A percentile compares a stretch with the other conserved stretches of the same genome.
Conservation (phyloP, 2,329 filamentous ascomycete species). For the Diaporthe destruens region DNA sequence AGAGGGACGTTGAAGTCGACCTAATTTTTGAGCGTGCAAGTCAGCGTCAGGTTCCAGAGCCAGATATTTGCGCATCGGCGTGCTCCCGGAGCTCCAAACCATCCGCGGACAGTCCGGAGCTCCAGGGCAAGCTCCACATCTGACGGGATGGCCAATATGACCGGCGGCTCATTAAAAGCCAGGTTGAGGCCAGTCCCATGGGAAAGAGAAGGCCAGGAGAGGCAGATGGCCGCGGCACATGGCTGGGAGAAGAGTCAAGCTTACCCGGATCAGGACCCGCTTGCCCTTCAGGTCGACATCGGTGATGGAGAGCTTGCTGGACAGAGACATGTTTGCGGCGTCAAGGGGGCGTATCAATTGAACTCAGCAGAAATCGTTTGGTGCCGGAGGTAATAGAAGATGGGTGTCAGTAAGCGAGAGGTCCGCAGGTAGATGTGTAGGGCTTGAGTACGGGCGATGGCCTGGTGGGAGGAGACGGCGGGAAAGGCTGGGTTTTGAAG, state of each 20-base stretch:
- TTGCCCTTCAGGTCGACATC: constrained; percentile 99
- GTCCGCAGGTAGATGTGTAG: constrained; percentile 21
- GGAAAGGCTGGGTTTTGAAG: constrained; percentile 27
- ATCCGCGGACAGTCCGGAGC: not conserved
- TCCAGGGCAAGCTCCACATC: not conserved
- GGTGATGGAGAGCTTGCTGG: constrained; percentile 96
- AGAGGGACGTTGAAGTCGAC: constrained; percentile 99
- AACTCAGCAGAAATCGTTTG: constrained; percentile 20
- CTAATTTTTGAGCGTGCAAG: constrained; percentile 58
- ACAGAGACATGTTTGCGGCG: constrained; percentile 85
- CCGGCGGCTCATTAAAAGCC: not conserved
- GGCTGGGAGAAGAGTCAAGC: constrained; percentile 51
- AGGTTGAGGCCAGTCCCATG: not conserved
- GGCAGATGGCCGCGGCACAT: not conserved
- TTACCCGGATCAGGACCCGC: constrained; percentile 95
- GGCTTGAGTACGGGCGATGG: constrained; percentile 21
- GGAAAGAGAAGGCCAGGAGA: not conserved
- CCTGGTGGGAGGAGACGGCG: constrained; percentile 43
- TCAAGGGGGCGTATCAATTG: constrained; percentile 43
- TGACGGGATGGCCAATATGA: not conserved
- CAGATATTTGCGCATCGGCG: not conserved
- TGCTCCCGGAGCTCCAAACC: not conserved
- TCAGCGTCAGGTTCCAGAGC: constrained; percentile 43
- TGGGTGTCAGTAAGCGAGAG: constrained; percentile 25
- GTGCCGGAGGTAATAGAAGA: constrained; percentile 42